Conservation (phyloP, 2,329 filamentous ascomycete genomes). For the Penicillium nordicum region DNA sequence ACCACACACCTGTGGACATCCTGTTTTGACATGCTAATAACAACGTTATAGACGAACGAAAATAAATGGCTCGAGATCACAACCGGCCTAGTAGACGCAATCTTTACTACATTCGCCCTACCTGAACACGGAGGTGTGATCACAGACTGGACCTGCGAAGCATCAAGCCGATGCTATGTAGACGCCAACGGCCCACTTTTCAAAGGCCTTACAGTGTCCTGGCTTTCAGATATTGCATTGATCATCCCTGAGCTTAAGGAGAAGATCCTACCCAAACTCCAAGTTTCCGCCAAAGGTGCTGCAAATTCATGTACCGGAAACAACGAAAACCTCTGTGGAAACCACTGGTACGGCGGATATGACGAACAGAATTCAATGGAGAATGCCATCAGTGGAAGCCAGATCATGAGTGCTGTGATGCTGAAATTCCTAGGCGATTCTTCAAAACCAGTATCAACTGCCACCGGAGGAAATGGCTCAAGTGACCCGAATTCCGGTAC, state of each 20-base stretch:
- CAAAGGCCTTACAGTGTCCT: conserved; percentile 67
- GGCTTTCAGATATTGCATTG: conserved; percentile 58
- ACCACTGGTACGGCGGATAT: conserved; percentile 57
- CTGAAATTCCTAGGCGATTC: background rate
- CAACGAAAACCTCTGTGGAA: conserved; percentile 59
- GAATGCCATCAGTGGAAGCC: conserved; percentile 65
- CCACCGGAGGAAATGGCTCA: background rate
- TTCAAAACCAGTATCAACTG: background rate
- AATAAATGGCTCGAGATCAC: background rate
- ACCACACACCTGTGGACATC: no score
- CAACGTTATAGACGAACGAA: background rate
- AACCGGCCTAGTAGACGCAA: background rate
- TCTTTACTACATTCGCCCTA: background rate
- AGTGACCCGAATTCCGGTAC: background rate
- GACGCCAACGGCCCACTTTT: conserved; percentile 63
- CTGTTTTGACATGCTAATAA: background rate
- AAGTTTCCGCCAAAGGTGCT: conserved; percentile 57
- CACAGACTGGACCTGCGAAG: conserved; percentile 47
- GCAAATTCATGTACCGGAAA: conserved; percentile 59
- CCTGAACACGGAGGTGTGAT: background rate
- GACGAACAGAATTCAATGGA: conserved; percentile 61
- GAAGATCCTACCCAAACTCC: conserved; percentile 56
- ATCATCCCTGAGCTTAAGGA: conserved; percentile 57
- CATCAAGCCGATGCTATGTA: conserved; percentile 57
- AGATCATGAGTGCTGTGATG: conserved; percentile 44